Evolutionary conservation across 1,139 yeast genomes (phyloP).

Genomic region (Saccharomyces uvarum): DNA sequence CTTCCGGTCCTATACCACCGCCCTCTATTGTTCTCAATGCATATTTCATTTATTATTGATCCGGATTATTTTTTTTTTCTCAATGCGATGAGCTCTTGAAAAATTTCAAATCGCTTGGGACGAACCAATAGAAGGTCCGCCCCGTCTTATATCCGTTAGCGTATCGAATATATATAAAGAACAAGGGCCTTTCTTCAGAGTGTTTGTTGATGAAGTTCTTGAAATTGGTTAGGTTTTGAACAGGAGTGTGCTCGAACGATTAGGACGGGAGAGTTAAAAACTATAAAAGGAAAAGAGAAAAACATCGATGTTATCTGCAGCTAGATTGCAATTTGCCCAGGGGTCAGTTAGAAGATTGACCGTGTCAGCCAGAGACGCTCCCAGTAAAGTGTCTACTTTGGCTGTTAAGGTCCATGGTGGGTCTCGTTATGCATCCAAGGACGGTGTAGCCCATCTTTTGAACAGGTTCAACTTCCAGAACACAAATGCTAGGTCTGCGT

Average conservation of each 20-base stretch:
- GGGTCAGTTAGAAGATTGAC: slow-evolving; percentile 32
- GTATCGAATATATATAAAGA: background rate
- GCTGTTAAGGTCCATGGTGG: slow-evolving; percentile 84
- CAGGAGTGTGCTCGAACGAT: slow-evolving; percentile 1
- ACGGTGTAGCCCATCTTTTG: slow-evolving; percentile 82
- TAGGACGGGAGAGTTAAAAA: slow-evolving; percentile 1
- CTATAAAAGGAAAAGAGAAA: background rate
- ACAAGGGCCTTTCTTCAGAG: background rate
- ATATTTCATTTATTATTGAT: background rate
- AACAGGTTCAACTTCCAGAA: slow-evolving; percentile 80
- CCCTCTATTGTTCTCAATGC: background rate
- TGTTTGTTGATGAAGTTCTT: background rate
- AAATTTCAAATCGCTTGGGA: background rate
- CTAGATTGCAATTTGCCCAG: slow-evolving; percentile 19
- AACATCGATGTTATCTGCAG: slow-evolving; percentile 13
- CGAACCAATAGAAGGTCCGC: slow-evolving; percentile 4
- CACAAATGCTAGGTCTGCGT: slow-evolving; percentile 76
- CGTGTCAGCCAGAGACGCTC: slow-evolving; percentile 40
- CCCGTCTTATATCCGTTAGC: background rate
- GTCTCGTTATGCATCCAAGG: slow-evolving; percentile 63
- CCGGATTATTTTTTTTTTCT: background rate
- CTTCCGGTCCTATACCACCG: background rate
- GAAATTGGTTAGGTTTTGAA: background rate
- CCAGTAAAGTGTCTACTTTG: slow-evolving; percentile 58
- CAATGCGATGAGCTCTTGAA: slow-evolving; percentile 1